Evolutionary conservation across 169 alveolate genomes (phyloP).

Genomic region (Plasmodium malariae): DNA sequence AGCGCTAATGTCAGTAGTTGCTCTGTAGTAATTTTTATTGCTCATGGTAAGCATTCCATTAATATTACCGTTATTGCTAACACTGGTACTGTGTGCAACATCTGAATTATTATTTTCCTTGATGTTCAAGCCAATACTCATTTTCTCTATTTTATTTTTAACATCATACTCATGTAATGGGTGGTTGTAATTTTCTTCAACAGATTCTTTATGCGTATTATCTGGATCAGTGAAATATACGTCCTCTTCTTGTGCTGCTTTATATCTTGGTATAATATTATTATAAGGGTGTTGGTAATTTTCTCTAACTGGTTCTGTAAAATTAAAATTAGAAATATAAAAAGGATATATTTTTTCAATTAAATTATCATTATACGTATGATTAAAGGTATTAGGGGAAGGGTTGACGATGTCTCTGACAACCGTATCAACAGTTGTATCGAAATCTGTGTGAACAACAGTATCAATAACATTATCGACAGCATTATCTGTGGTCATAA

Average conservation of each 20-base stretch:
- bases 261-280: not conserved
- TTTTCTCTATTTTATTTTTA: slow-evolving; percentile 4
- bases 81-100: not conserved
- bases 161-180: not conserved
- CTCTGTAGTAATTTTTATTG: not conserved
- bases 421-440: not conserved
- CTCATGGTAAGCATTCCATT: not conserved
- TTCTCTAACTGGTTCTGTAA: slow-evolving; percentile 15
- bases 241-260: not conserved
- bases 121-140: not conserved
- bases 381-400: not conserved
- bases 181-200: not conserved
- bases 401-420: no score
- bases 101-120: not conserved
- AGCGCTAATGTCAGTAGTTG: not conserved
- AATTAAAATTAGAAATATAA: slow-evolving; percentile 4
- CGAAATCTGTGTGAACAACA: not conserved
- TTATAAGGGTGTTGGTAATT: not conserved
- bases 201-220: not conserved
- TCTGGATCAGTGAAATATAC: not conserved
- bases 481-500: slow-evolving; percentile 33
- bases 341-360: not conserved
- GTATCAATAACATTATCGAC: slow-evolving; percentile 7
- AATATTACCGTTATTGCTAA: not conserved
- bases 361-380: not conserved